phyloP scores from a whole-genome alignment of 257 asterid genomes.

The Anisodus tanguticus region DNA sequence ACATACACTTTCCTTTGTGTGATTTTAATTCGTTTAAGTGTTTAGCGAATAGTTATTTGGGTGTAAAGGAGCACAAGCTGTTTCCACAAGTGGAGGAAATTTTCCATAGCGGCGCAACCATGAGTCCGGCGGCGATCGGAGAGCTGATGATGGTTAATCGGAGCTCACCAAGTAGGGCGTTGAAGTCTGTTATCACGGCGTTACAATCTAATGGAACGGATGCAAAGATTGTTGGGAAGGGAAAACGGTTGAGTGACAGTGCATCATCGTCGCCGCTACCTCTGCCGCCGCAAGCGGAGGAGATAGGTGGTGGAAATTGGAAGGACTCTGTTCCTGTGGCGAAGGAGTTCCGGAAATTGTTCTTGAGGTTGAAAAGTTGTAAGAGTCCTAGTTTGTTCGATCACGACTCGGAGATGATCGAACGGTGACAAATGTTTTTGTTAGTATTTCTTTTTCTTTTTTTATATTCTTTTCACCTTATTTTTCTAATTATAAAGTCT shows the following conservation, averaged over 20 bases:
- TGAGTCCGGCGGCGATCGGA: conserved; percentile 83
- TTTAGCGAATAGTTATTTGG: conserved; percentile 69
- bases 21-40: conserved; percentile 70
- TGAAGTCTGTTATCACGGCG: conserved; percentile 77
- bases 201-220: conserved; percentile 54
- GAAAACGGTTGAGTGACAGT: conserved; percentile 47
- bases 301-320: conserved; percentile 42
- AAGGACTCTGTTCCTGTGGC: conserved; percentile 59
- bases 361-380: conserved; percentile 65
- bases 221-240: conserved; percentile 42
- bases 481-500: background rate
- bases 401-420: conserved; percentile 46
- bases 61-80: conserved; percentile 74
- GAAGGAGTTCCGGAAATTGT: conserved; percentile 71
- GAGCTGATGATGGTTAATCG: conserved; percentile 85
- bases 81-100: conserved; percentile 76
- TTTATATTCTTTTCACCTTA: background rate
- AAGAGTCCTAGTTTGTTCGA: conserved; percentile 61
- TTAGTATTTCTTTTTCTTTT: no score
- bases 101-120: conserved; percentile 69
- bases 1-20: conserved; percentile 72
- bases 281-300: conserved; percentile 46
- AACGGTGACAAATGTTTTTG: conserved; percentile 42
- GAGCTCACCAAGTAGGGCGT: conserved; percentile 76
- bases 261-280: conserved; percentile 53